Conservation (phyloP, 2,329 filamentous ascomycete genomes). For the Colletotrichum eremochloae region DNA sequence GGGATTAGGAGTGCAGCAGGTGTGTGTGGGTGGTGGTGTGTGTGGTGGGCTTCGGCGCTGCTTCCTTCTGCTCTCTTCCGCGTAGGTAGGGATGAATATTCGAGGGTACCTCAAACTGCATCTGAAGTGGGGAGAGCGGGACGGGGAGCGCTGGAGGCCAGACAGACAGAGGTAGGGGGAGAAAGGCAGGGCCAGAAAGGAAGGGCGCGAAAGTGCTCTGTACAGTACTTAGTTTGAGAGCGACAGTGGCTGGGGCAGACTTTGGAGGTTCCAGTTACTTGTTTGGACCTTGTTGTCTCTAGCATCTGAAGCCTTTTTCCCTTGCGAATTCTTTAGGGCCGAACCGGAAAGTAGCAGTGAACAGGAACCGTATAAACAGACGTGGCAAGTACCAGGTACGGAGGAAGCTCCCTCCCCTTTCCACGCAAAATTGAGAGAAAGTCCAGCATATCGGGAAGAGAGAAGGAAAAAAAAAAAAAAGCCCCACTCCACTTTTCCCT, state of each 20-base stretch:
- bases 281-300: background rate
- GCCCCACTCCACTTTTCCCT: conserved; percentile 6
- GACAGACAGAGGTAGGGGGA: background rate
- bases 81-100: background rate
- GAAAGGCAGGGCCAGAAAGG: background rate
- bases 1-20: conserved; percentile 29
- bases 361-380: background rate
- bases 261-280: conserved; percentile 12
- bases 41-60: conserved; percentile 11
- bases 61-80: background rate
- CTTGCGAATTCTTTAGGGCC: background rate
- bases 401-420: background rate
- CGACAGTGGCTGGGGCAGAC: conserved; percentile 11
- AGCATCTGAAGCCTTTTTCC: background rate
- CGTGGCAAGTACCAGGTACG: conserved; percentile 1
- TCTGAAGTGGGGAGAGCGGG: conserved; percentile 15
- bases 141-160: background rate
- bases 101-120: background rate
- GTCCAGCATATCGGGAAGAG: background rate
- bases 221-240: background rate
- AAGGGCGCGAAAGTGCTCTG: background rate
- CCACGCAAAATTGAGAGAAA: background rate
- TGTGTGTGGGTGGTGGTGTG: conserved; percentile 22
- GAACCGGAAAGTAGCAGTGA: background rate
- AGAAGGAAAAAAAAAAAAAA: background rate